Percentiles rank a stretch among this genome's conserved stretches.
phyloP scores from a whole-genome alignment of 805 yeast species.

The Tetrapisispora phaffii region DNA sequence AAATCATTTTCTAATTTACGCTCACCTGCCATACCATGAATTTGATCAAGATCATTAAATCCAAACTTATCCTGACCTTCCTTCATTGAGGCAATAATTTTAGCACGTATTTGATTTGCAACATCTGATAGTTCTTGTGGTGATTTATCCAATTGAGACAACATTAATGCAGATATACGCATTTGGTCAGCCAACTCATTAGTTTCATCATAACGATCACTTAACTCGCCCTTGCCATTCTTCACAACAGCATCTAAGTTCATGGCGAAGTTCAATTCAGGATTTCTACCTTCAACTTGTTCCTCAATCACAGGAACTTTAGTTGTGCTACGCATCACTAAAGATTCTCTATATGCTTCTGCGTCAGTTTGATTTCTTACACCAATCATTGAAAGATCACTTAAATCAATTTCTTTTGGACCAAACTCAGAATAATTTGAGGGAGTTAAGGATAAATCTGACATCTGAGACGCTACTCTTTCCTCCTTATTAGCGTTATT shows the following conservation, averaged over 20 bases:
- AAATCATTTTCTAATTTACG: slow-evolving; percentile 87
- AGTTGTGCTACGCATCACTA: slow-evolving; percentile 32
- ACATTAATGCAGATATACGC: slow-evolving; percentile 93
- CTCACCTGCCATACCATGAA: slow-evolving; percentile 73
- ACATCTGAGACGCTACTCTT: neutral
- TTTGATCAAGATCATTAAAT: slow-evolving; percentile 38
- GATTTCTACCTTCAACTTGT: slow-evolving; percentile 28
- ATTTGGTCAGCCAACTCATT: slow-evolving; percentile 76
- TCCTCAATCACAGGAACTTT: slow-evolving; percentile 33
- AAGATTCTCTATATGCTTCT: slow-evolving; percentile 34
- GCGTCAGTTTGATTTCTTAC: slow-evolving; percentile 40
- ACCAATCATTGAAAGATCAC: slow-evolving; percentile 59
- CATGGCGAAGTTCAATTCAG: slow-evolving; percentile 32
- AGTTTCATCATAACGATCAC: slow-evolving; percentile 17
- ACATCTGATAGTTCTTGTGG: slow-evolving; percentile 38
- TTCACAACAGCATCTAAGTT: slow-evolving; percentile 24
- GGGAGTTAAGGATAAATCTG: slow-evolving; percentile 1
- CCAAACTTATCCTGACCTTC: slow-evolving; percentile 61
- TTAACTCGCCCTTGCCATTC: slow-evolving; percentile 8
- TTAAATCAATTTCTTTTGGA: slow-evolving; percentile 55
- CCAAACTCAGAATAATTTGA: slow-evolving; percentile 1
- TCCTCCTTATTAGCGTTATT: neutral
- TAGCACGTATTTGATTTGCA: slow-evolving; percentile 57
- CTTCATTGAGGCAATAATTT: slow-evolving; percentile 66
- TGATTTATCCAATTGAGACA: slow-evolving; percentile 73